phyloP scores from a whole-genome alignment of 2,329 filamentous ascomycete species.

The Colletotrichum sp. region DNA sequence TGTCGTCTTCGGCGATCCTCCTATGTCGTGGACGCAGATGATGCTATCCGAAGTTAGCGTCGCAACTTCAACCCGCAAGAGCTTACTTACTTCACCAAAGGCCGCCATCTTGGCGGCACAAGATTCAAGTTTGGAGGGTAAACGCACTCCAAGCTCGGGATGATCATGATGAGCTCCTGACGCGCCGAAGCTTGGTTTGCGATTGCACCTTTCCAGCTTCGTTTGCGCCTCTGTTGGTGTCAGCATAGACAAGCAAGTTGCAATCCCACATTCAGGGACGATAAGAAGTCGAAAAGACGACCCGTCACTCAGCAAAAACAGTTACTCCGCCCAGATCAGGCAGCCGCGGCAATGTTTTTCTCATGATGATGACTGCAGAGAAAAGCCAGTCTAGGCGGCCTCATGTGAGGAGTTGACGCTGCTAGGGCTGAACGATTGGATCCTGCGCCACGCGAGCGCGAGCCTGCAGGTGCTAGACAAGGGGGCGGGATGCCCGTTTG shows the following conservation, averaged over 20 bases:
- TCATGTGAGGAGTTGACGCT: not conserved
- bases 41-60: conserved; percentile 26
- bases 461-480: not conserved
- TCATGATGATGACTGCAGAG: conserved; percentile 1
- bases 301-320: not conserved
- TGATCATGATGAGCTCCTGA: not conserved
- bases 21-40: conserved; percentile 28
- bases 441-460: not conserved
- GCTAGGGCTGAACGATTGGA: conserved; percentile 5
- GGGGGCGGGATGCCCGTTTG: not conserved
- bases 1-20: conserved; percentile 20
- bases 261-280: not conserved
- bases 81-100: not conserved
- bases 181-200: not conserved
- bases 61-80: fast-evolving
- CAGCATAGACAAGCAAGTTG: not conserved
- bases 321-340: not conserved
- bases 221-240: not conserved
- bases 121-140: not conserved
- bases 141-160: conserved; percentile 15
- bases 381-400: not conserved
- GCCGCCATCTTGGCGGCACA: conserved; percentile 6
- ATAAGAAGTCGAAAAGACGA: not conserved
- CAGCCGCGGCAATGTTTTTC: not conserved
- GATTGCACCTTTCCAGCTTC: not conserved